Evolutionary conservation across 139 green algal species (phyloP).

Genomic region (Pleodorina starrii): DNA sequence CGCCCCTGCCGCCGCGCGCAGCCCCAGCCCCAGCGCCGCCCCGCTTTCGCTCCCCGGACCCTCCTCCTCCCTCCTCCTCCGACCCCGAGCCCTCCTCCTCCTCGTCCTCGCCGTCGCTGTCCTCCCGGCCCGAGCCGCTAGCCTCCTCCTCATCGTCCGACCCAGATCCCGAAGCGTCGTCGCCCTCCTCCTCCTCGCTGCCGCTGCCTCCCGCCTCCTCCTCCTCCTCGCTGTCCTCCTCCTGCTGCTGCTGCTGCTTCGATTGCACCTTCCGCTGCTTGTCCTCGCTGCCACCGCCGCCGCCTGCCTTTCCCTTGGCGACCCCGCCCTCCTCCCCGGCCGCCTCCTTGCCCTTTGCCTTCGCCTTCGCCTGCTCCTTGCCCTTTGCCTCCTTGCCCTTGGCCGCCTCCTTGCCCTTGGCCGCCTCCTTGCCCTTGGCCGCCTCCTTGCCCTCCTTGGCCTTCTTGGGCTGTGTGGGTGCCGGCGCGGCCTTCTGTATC

Average conservation of each 20-base stretch:
- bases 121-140: not conserved
- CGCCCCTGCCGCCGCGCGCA: not conserved
- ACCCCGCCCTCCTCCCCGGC: not conserved
- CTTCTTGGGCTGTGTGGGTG: not conserved
- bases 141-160: not conserved
- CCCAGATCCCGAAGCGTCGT: not conserved
- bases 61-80: not conserved
- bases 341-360: not conserved
- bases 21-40: not conserved
- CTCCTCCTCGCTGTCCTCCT: too few species aligned
- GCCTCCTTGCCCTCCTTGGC: slow-evolving; percentile 4
- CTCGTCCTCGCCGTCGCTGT: slow-evolving; percentile 8
- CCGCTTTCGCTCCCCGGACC: not conserved
- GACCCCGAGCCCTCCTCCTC: not conserved
- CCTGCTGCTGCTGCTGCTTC: too few species aligned
- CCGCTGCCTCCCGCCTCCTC: not conserved
- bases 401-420: not conserved
- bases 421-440: not conserved
- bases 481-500: slow-evolving; percentile 46
- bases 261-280: too few species aligned
- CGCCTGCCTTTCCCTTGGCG: not conserved
- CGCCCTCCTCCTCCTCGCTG: not conserved
- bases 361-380: not conserved
- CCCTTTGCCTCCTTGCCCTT: slow-evolving; percentile 23
- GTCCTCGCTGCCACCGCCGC: not conserved